Percentiles rank a stretch among this genome's conserved stretches.
Evolutionary conservation across 208 protist species (phyloP).

Genomic region (Leishmania mexicana): DNA sequence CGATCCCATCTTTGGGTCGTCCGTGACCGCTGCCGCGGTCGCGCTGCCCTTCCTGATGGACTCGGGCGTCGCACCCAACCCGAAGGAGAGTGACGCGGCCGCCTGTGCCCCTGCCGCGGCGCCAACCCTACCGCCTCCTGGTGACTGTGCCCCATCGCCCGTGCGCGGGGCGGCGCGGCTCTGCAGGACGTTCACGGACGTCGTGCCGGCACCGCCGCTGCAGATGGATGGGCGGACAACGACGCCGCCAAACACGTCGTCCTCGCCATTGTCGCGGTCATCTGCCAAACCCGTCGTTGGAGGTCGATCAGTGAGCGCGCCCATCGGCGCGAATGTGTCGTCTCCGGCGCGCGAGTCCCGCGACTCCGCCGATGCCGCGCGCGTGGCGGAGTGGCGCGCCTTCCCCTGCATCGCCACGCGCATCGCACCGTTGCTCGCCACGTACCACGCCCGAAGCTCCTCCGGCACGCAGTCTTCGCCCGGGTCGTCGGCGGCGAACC

Average conservation of each 20-base stretch:
- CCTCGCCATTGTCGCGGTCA: background rate
- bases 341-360: background rate
- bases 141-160: background rate
- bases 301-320: background rate
- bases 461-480: conserved; percentile 9
- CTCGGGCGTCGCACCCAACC: background rate
- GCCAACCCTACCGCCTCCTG: background rate
- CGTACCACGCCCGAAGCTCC: conserved; percentile 28
- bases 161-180: background rate
- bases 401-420: background rate
- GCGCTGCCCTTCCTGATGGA: background rate
- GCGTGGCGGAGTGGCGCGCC: background rate
- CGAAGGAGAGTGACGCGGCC: background rate
- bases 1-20: background rate
- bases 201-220: conserved; percentile 43
- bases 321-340: background rate
- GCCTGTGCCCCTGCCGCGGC: background rate
- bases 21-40: background rate
- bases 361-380: background rate
- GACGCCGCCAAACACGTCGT: background rate
- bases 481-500: background rate
- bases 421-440: conserved; percentile 9
- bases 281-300: background rate
- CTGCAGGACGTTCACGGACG: conserved; percentile 36
- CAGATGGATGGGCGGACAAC: conserved; percentile 9